Percentiles rank a stretch among this genome's conserved stretches.
phyloP scores from a whole-genome alignment of 768 basidiomycete genomes.

The Boletellus ananas region DNA sequence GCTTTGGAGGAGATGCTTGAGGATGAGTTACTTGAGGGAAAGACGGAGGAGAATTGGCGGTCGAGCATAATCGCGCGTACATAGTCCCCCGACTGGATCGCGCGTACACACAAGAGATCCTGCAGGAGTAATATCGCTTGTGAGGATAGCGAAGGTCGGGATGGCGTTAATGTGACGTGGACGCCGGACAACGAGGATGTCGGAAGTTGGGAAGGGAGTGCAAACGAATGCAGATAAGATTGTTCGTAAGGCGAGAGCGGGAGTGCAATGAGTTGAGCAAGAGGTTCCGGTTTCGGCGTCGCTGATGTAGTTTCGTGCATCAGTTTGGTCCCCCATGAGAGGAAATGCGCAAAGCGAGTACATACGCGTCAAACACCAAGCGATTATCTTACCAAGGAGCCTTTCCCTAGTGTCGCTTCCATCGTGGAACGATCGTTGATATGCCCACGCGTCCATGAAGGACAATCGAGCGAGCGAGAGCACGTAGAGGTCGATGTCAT shows the following conservation, averaged over 20 bases:
- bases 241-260: constrained; percentile 69
- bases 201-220: constrained; percentile 43
- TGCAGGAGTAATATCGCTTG: constrained; percentile 58
- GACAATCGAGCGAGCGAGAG: constrained; percentile 63
- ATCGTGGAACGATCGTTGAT: constrained; percentile 68
- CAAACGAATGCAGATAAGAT: constrained; percentile 50
- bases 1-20: constrained; percentile 27
- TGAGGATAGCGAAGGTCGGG: constrained; percentile 33
- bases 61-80: constrained; percentile 75
- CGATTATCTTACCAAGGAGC: constrained; percentile 55
- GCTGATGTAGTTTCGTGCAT: constrained; percentile 36
- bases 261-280: constrained; percentile 60
- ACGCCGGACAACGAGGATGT: constrained; percentile 28
- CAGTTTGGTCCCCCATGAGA: not conserved
- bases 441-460: constrained; percentile 72
- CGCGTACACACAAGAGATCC: constrained; percentile 74
- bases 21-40: constrained; percentile 24
- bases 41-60: constrained; percentile 50
- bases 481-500: constrained; percentile 67
- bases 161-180: not conserved
- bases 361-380: constrained; percentile 71
- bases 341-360: constrained; percentile 12
- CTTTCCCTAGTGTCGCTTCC: constrained; percentile 47
- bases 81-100: constrained; percentile 69
- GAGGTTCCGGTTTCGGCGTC: constrained; percentile 50